Base-by-base conservation (phyloP, 495 filamentous ascomycete genomes). In the Bathelium albidoporum region DNA sequence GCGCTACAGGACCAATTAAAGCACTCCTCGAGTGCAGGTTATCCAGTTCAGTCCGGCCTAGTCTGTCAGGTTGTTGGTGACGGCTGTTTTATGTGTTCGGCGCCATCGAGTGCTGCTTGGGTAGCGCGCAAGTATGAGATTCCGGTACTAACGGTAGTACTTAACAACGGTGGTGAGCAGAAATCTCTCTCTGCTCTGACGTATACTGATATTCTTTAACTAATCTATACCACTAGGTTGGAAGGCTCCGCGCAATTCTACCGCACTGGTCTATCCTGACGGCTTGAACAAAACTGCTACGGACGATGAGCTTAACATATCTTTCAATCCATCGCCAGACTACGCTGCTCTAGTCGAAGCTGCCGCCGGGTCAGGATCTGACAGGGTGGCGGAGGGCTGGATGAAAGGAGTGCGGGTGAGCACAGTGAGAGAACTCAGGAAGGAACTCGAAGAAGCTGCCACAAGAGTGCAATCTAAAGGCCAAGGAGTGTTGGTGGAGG, bases 261-360 rank as follows among this genome's bases (percentile, higher is more conserved):
- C 92, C 68, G 78, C 89, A 11, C 82, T 95, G 2, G 90, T 95
- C 10, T 90, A 95, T 65, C 90, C 91, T 0, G 77, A 89, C n/a
- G 91, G 91, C 0, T 78, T 88, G 45, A 88, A 85, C 0, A 85
- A 88, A 7, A 84, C 80, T 62, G 88, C 84, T 20, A 88, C 83
- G 2, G 90, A 91, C 67, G 86, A 89, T 62, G 91, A 95, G 62
- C 78, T 95, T 65, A 91, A 93, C 65, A 92, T 95, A 70, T 86
- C 83, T 1, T 91, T 95, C 70, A 82, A 81, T 4, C 90, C 90
- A 0, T 80, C 81, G 0, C 91, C 90, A 1, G 89, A 95, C 68
- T 95, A 90, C 73, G 79, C 88, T 0, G 90, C 89, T 16, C 91
- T 95, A 61, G 90, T 90, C 0, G 88, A 89, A 75, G 90, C 89